These are phyloP conservation scores for Cladobotryum protrusum DNA, from an alignment of 2,329 filamentous ascomycete species.

Conservation along the genomic window DNA sequence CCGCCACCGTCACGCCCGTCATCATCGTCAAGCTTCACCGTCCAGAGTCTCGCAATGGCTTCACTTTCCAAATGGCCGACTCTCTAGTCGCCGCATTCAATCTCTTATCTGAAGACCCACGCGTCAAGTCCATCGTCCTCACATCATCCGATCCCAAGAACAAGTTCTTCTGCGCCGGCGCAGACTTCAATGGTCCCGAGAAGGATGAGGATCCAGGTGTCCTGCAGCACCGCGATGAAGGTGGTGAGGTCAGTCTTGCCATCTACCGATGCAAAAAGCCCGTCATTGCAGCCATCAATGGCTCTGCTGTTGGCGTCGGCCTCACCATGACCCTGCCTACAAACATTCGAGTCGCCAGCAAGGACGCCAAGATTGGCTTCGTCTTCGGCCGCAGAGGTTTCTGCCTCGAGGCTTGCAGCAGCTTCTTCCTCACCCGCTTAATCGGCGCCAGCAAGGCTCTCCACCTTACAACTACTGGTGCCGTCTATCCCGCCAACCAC, in stretches of 20 bases:
- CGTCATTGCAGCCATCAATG: slow-evolving; percentile 53
- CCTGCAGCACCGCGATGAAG: slow-evolving; percentile 40
- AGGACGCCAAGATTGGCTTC: slow-evolving; percentile 62
- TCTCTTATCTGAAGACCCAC: slow-evolving; percentile 45
- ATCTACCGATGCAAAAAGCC: slow-evolving; percentile 54
- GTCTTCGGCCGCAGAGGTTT: slow-evolving; percentile 67
- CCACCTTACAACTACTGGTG: slow-evolving; percentile 61
- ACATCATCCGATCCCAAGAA: slow-evolving; percentile 44
- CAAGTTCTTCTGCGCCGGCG: slow-evolving; percentile 52
- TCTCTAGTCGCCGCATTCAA: slow-evolving; percentile 52
- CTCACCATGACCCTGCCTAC: slow-evolving; percentile 56
- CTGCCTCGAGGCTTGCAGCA: slow-evolving; percentile 64
- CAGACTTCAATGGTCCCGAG: slow-evolving; percentile 42
- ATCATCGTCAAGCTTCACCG: slow-evolving; percentile 60
- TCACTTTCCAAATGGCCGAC: slow-evolving; percentile 57
- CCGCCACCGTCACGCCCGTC: slow-evolving; percentile 52
- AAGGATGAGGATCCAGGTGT: background rate
- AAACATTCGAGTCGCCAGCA: slow-evolving; percentile 46
- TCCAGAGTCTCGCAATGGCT: slow-evolving; percentile 61
- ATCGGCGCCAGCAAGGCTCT: slow-evolving; percentile 59
- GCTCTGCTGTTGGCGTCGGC: slow-evolving; percentile 53
- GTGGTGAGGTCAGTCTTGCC: slow-evolving; percentile 48
- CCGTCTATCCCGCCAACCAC: slow-evolving; percentile 48
- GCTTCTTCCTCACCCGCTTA: slow-evolving; percentile 65
- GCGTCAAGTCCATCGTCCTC: slow-evolving; percentile 50